phyloP scores from a whole-genome alignment of 108 stramenopile species.

The Heterococcus sp. region DNA sequence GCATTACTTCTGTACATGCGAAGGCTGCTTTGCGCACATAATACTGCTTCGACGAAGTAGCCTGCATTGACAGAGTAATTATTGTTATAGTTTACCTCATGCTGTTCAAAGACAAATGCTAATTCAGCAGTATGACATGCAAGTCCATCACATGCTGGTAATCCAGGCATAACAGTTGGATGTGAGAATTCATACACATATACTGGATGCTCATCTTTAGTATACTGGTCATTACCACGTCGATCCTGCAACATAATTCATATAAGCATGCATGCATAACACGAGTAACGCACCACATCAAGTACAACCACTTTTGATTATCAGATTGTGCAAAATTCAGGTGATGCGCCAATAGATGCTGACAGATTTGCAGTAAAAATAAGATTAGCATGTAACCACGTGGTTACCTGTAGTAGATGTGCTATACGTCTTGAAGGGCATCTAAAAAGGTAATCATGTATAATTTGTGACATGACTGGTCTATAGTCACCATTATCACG shows the following conservation, averaged over 20 bases:
- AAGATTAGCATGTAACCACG: neutral
- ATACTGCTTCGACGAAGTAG: neutral
- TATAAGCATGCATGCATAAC: neutral
- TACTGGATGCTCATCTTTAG: constrained; percentile 35
- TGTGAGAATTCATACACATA: constrained; percentile 76
- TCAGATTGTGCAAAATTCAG: neutral
- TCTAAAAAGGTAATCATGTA: constrained; percentile 78
- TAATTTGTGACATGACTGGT: constrained; percentile 71
- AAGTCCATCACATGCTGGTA: constrained; percentile 71
- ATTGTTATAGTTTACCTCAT: constrained; percentile 53
- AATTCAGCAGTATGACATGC: constrained; percentile 79
- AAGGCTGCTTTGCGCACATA: neutral
- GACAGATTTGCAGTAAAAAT: neutral
- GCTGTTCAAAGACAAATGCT: constrained; percentile 73
- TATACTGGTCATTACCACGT: neutral
- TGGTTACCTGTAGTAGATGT: constrained; percentile 57
- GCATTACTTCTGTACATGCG: neutral
- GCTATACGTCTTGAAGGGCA: constrained; percentile 72
- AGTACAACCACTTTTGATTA: neutral
- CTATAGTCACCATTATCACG: constrained; percentile 73
- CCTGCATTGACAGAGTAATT: neutral
- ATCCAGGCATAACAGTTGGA: constrained; percentile 74
- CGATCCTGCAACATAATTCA: constrained; percentile 6
- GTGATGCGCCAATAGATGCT: neutral
- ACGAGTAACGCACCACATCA: constrained; percentile 4